phyloP scores from a whole-genome alignment of 225 moss, liverwort and hornwort species.

The Pseudisothecium myosuroides region DNA sequence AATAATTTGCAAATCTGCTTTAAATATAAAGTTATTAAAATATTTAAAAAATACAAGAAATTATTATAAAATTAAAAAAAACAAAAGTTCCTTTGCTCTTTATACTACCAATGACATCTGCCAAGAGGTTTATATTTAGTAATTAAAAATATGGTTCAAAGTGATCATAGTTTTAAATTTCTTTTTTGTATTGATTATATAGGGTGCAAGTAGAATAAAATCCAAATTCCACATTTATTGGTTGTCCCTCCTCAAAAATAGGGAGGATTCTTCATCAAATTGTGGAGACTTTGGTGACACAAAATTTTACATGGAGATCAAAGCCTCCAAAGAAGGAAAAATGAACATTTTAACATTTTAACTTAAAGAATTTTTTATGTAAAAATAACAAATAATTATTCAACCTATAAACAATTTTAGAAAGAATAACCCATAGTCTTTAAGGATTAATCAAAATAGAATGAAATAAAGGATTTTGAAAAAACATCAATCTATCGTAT shows the following conservation, averaged over 20 bases:
- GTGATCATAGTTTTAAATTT: neutral
- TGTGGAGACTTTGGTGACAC: fast-evolving
- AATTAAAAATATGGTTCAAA: neutral
- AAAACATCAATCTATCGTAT: no score
- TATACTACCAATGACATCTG: fast-evolving
- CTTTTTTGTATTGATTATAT: fast-evolving
- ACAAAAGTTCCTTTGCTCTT: neutral
- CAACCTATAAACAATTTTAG: no score
- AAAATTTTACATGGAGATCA: neutral
- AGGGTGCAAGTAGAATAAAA: neutral
- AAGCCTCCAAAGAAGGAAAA: no score
- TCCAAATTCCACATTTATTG: no score
- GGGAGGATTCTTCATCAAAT: fast-evolving
- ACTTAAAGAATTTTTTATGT: no score
- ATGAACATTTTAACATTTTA: no score
- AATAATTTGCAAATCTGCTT: neutral
- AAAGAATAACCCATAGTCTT: no score
- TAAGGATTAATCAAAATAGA: no score
- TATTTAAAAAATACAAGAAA: neutral
- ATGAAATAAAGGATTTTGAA: no score
- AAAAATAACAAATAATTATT: no score
- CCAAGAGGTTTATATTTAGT: neutral
- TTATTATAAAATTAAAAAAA: neutral
- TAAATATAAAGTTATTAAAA: neutral
- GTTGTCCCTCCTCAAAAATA: no score